Evolutionary conservation across 2,329 filamentous ascomycete species (phyloP), one percentile per base, ranked within the genome.

Genomic region (Rhynchosporium graminicola): DNA sequence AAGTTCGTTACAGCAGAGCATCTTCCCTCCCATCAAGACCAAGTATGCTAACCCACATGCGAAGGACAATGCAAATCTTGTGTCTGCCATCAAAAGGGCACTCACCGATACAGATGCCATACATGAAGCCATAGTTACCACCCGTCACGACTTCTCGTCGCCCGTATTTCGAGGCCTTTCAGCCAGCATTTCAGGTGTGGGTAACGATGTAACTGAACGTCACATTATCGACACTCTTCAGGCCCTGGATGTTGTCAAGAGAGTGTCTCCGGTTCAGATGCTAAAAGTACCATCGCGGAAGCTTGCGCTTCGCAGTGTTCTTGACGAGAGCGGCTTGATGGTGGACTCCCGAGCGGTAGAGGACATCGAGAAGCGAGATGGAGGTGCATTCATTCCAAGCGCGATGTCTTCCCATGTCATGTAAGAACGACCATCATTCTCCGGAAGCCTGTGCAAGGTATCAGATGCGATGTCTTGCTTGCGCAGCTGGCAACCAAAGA

Each of bases 101-200:
- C 15, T 52, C 31, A 8, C 15, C n/a, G 38, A 33, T 3, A 38
- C 9, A 31, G 6, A 4, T 7, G 3, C n/a, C 5, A 33, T 52
- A 12, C 31, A 52, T 13, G 50, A 38, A 10, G 50, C 38, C 33
- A 33, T 12, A 15, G 33, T 52, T 8, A 52, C 36, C 4, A 31
- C 50, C 8, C 50, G 50, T 1, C 2, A 38, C 0, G 50, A 52
- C 31, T 20, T 52, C 15, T 52, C n/a, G 1, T 52, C 50, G 7
- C 26, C 50, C 13, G 36, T 52, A 20, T 52, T 52, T n/a, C 50
- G 50, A n/a, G 50, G 50, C 10, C 10, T 52, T n/a, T 52, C 50
- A 2, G 13, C 8, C 31, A 52, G 26, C 9, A n/a, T 52, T n/a
- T 38, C 15, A 3, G 50, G 50, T 9, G n/a, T 52, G 50, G 50